Evolutionary conservation across 495 filamentous ascomycete genomes (phyloP).

Genomic region (Aspergillus diversus): DNA sequence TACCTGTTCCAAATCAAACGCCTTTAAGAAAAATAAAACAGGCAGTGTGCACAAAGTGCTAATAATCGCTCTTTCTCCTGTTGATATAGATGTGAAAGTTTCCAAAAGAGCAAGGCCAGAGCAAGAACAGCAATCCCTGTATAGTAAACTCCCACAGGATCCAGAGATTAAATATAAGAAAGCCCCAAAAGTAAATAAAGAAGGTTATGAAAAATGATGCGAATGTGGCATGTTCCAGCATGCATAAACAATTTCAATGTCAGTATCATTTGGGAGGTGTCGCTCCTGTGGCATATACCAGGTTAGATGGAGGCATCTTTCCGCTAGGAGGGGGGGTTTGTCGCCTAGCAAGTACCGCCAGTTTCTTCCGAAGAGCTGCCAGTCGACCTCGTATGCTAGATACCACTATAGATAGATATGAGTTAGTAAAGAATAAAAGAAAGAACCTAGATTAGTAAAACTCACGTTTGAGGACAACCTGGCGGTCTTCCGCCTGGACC

Average conservation of each 20-base stretch:
- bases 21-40: conserved; percentile 19
- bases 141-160: conserved; percentile 15
- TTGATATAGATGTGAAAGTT: conserved; percentile 4
- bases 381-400: conserved; percentile 62
- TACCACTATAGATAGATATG: conserved; percentile 47
- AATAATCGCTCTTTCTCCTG: not conserved
- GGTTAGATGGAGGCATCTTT: conserved; percentile 37
- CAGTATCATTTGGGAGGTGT: conserved; percentile 36
- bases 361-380: conserved; percentile 59
- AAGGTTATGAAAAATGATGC: conserved; percentile 7
- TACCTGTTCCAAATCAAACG: conserved; percentile 34
- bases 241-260: conserved; percentile 16
- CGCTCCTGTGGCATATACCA: conserved; percentile 35
- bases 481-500: conserved; percentile 73
- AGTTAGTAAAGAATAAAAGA: conserved; percentile 31
- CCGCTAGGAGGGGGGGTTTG: conserved; percentile 44
- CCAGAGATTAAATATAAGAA: conserved; percentile 15
- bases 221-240: conserved; percentile 24
- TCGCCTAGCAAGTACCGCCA: conserved; percentile 56
- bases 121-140: conserved; percentile 18
- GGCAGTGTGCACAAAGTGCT: not conserved
- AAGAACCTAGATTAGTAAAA: conserved; percentile 17
- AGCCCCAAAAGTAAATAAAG: conserved; percentile 17
- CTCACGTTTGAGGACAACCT: conserved; percentile 72
- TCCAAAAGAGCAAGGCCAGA: not conserved